Base-by-base conservation (phyloP, 768 basidiomycete species). In the Leccinum variicolor region DNA sequence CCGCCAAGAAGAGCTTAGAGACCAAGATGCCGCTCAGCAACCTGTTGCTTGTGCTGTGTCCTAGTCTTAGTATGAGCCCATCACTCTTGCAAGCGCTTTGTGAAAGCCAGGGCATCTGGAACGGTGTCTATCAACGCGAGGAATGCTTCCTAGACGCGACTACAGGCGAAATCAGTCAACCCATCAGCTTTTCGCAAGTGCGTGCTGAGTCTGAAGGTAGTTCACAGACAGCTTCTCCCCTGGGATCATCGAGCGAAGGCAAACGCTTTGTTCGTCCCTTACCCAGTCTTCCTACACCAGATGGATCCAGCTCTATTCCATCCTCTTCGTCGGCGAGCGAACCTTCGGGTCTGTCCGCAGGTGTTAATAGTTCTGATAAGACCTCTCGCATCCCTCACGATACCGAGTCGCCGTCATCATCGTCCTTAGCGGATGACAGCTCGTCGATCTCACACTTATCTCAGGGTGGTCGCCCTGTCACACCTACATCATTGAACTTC, bases 21-120 rank as follows among this genome's bases (percentile, higher is more conserved):
- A 98, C 93, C 34, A 92, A 92, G 74, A 98, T 98, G 94, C 92
- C 93, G 3, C 73, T 97, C 62, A 88, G 88, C 70, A 97, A 97
- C 66, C 72, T 98, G 63, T 76, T 95, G 50, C 76, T 95, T 33
- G 88, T 96, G 51, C 86, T 98, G 68, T 94, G 90, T 60, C 95
- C 94, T 7, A 92, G 86, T 68, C 72, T 94, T 67, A 85, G 81
- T 66, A 87, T 94, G 84, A 89, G 77, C 56, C 89, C 90, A 15
- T 79, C 85, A 2, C 67, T 93, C 26, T 71, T 94, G 63, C 81
- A 87, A 60, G 81, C 86, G 29, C 71, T 94, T 3, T 90, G 90
- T 64, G 90, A 93, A 68, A 80, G 81, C 9, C 78, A 84, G 55
- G 79, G 73, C 21, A 82, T 92, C 45, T 93, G 91, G 91, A 73